These are phyloP conservation scores for Salix caprea DNA, from an alignment of 345 rosid genomes.

Conservation along the genomic window DNA sequence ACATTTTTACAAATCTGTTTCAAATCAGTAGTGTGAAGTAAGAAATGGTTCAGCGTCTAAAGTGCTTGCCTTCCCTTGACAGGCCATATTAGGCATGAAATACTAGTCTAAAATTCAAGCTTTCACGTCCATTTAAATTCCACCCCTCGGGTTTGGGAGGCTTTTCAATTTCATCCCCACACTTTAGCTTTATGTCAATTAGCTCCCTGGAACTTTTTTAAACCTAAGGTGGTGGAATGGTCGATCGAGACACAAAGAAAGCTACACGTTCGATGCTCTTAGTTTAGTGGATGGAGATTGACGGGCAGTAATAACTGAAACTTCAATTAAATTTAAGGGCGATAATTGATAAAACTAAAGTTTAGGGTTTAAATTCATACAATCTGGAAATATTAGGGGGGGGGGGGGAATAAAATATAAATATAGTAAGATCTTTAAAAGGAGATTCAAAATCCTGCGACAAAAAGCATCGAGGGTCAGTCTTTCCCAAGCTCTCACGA, in stretches of 20 bases:
- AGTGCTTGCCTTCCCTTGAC: background rate
- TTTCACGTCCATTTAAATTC: background rate
- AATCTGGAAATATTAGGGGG: background rate
- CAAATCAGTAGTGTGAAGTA: background rate
- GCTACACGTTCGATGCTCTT: no score
- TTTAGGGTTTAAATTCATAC: background rate
- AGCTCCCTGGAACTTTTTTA: no score
- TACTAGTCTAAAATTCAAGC: background rate
- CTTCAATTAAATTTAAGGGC: no score
- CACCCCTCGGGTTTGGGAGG: background rate
- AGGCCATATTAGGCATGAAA: background rate
- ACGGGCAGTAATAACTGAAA: no score
- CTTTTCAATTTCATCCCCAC: no score
- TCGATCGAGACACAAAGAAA: no score
- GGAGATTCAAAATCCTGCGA: background rate
- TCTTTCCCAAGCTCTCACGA: background rate
- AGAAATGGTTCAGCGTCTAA: background rate
- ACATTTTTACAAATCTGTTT: no score
- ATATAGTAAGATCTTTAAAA: background rate
- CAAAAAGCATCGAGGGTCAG: background rate
- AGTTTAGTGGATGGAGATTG: no score
- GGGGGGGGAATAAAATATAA: background rate
- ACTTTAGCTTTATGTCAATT: no score
- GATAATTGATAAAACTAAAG: no score
- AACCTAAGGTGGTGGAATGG: no score